A percentile compares a stretch with the other conserved stretches of the same genome.
Evolutionary conservation across 352 stramenopile species (phyloP).

Genomic region (Phytophthora tubulina): DNA sequence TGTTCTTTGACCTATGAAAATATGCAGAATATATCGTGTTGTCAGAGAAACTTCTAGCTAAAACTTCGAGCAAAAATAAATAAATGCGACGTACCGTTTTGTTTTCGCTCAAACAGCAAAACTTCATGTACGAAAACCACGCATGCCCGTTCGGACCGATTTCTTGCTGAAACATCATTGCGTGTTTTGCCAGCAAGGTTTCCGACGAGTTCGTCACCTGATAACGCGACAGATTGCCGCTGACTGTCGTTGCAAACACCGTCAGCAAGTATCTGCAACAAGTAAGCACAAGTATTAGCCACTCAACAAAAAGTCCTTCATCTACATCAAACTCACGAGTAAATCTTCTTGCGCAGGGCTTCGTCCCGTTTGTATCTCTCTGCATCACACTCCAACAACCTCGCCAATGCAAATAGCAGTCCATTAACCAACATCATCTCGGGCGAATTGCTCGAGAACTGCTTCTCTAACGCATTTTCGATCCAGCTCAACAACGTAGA

Average conservation of each 20-base stretch:
- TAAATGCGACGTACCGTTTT: slow-evolving; percentile 62
- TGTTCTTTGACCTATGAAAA: slow-evolving; percentile 72
- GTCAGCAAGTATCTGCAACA: slow-evolving; percentile 63
- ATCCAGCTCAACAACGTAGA: slow-evolving; percentile 66
- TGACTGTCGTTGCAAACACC: slow-evolving; percentile 66
- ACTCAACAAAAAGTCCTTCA: slow-evolving; percentile 13
- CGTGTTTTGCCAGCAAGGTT: slow-evolving; percentile 61
- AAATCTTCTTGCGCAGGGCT: slow-evolving; percentile 63
- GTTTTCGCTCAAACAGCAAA: slow-evolving; percentile 68
- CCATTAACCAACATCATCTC: slow-evolving; percentile 85
- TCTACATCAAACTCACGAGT: slow-evolving; percentile 55
- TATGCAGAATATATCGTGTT: background rate
- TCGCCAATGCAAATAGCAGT: slow-evolving; percentile 66
- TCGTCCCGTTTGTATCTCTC: slow-evolving; percentile 56
- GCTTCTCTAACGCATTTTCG: slow-evolving; percentile 77
- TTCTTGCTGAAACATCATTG: slow-evolving; percentile 53
- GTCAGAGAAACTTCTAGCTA: background rate
- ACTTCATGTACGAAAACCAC: slow-evolving; percentile 82
- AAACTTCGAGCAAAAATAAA: background rate
- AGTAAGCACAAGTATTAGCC: slow-evolving; percentile 12
- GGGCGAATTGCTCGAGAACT: slow-evolving; percentile 69
- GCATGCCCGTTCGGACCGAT: slow-evolving; percentile 58
- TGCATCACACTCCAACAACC: slow-evolving; percentile 61
- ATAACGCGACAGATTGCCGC: slow-evolving; percentile 71
- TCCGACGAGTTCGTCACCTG: slow-evolving; percentile 74